Evolutionary conservation across 23 red algal genomes (phyloP).

Genomic region (Porphyridium purpureum): DNA sequence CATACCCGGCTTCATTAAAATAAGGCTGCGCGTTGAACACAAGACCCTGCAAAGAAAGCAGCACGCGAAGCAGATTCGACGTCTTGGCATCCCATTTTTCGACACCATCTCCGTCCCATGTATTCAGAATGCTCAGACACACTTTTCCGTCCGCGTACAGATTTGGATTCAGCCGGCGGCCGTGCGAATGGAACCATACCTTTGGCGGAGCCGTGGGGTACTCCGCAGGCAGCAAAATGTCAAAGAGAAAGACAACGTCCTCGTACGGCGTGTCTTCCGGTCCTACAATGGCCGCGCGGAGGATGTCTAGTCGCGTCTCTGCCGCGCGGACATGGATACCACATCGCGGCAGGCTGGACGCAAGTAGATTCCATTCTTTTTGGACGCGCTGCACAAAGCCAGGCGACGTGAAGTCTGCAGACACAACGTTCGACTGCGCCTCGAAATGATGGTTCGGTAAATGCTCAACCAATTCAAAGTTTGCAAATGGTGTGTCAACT

Average conservation of each 20-base stretch:
- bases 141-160: constrained; percentile 59
- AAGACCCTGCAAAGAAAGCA: constrained; percentile 41
- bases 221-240: constrained; percentile 33
- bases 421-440: too few relatives aligned
- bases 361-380: constrained; percentile 41
- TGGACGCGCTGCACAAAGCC: too few relatives aligned
- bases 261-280: constrained; percentile 54
- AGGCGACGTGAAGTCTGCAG: too few relatives aligned
- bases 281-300: constrained; percentile 40
- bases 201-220: constrained; percentile 38
- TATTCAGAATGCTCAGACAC: constrained; percentile 43
- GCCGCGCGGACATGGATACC: constrained; percentile 33
- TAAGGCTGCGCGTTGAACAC: constrained; percentile 62
- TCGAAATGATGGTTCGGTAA: too few relatives aligned
- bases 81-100: constrained; percentile 46
- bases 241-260: constrained; percentile 46
- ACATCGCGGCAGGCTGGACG: constrained; percentile 10
- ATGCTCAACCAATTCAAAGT: too few relatives aligned
- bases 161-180: constrained; percentile 66
- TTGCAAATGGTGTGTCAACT: too few relatives aligned
- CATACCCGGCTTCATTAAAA: constrained; percentile 63
- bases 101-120: constrained; percentile 59
- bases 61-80: constrained; percentile 39
- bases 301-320: constrained; percentile 18
- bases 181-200: constrained; percentile 23